Evolutionary conservation across 2,329 filamentous ascomycete species (phyloP), one percentile per base, ranked within the genome.

Genomic region (Phialophora tarda): DNA sequence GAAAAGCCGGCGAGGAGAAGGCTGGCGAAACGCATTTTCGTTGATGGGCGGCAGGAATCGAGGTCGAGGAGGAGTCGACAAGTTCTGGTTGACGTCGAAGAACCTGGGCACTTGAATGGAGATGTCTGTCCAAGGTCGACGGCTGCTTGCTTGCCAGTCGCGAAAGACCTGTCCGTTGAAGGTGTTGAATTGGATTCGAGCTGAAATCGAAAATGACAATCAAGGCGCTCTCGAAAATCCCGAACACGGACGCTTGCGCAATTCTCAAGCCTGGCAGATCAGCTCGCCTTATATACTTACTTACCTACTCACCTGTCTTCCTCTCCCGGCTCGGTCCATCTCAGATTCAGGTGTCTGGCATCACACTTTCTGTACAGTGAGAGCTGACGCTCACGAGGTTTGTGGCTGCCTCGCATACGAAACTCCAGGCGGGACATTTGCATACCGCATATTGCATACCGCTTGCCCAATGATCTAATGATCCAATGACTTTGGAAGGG

Each of bases 1-100:
- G 58, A 44, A 34, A 65, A 17, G 63, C 58, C 38, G 30, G 51
- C 63, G 41, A 65, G 44, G 28, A 65, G 41, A 17, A 61, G 30
- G 38, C 55, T 54, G 58, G 10, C 53, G 51, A 65, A 58, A 38
- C 30, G 63, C 63, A 65, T 65, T 24, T 28, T 48, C 12, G 2
- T 23, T 26, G 59, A 26, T 12, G 47, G 32, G 24, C 38, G 21
- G 11, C 24, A 51, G 24, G 30, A 51, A n/a, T 8, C 5, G 38
- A 44, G 17, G 17, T 44, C 17, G 38, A n/a, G 17, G 17, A 44
- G 17, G 17, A 44, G 38, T 44, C 38, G 38, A 44, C 3, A 1
- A 3, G 14, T 17, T n/a, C 38, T 44, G 6, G 6, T 44, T 44
- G 38, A 44, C 2, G 5, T n/a, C 38, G 17, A 44, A 44, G 12